phyloP scores from a whole-genome alignment of 2,329 filamentous ascomycete species.

The Purpureocillium takamizusanense region DNA sequence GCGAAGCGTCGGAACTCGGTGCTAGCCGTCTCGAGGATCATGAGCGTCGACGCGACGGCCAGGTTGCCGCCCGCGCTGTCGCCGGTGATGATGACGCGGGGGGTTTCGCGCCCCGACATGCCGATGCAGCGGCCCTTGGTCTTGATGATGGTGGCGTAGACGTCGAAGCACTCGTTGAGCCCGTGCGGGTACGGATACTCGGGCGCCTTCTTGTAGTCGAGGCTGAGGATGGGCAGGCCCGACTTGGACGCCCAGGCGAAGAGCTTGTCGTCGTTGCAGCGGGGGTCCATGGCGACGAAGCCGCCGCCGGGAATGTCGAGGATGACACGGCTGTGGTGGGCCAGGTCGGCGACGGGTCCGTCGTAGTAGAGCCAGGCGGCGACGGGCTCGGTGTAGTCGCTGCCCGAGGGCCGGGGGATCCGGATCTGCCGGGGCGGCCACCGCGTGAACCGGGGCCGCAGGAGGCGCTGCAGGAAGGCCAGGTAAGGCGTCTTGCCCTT shows the following conservation, averaged over 20 bases:
- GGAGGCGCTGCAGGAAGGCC: constrained; percentile 57
- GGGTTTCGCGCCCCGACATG: constrained; percentile 28
- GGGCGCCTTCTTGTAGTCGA: constrained; percentile 65
- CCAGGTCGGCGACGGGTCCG: constrained; percentile 69
- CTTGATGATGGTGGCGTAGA: constrained; percentile 27
- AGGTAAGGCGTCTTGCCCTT: constrained; percentile 88
- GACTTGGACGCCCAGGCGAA: constrained; percentile 86
- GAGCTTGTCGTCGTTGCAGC: constrained; percentile 88
- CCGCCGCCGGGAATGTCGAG: constrained; percentile 90
- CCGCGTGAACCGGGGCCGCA: constrained; percentile 70
- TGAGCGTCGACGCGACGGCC: constrained; percentile 64
- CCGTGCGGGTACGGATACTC: constrained; percentile 40
- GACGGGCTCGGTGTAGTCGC: constrained; percentile 75
- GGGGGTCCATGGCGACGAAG: constrained; percentile 94
- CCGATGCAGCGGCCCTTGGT: constrained; percentile 33
- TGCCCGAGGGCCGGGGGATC: constrained; percentile 71
- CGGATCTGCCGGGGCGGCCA: constrained; percentile 76
- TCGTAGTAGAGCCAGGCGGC: constrained; percentile 91
- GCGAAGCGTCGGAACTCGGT: constrained; percentile 21
- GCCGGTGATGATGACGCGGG: constrained; percentile 34
- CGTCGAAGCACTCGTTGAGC: constrained; percentile 41
- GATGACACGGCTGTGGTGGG: constrained; percentile 68
- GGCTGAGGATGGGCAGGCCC: constrained; percentile 77
- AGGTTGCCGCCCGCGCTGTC: constrained; percentile 42
- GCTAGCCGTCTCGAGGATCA: constrained; percentile 72